A percentile compares a stretch with the other conserved stretches of the same genome.
Conservation (phyloP, 768 basidiomycete genomes). For the Tremella yokohamensis region DNA sequence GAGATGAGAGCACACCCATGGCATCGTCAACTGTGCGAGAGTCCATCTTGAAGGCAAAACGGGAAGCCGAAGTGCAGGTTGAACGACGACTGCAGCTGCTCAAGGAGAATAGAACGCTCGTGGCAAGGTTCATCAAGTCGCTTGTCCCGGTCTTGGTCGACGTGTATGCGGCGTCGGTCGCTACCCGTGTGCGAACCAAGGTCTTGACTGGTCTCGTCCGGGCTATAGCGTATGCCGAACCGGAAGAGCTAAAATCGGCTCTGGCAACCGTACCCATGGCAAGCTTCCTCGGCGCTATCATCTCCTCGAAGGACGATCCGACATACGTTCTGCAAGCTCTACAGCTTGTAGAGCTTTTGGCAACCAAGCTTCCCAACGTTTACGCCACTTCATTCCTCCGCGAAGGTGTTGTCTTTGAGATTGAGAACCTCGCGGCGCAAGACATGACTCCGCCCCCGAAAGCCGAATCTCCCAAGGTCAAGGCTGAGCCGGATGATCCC, state of each 20-base stretch:
- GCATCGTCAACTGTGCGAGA: conserved; percentile 33
- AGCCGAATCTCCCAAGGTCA: conserved; percentile 20
- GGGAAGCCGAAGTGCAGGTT: conserved; percentile 55
- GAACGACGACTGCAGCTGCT: conserved; percentile 65
- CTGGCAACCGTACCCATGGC: conserved; percentile 86
- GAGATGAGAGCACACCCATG: conserved; percentile 27
- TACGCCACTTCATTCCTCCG: conserved; percentile 86
- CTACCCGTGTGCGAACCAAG: conserved; percentile 78
- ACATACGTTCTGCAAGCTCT: conserved; percentile 80
- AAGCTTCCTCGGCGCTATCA: conserved; percentile 87
- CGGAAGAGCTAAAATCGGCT: conserved; percentile 69
- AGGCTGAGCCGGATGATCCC: conserved; percentile 34
- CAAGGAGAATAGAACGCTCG: conserved; percentile 66
- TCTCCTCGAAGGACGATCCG: conserved; percentile 87
- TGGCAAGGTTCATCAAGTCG: conserved; percentile 78
- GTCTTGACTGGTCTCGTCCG: conserved; percentile 83
- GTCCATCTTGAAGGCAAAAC: conserved; percentile 33
- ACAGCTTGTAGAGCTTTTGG: conserved; percentile 86
- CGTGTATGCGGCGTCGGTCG: conserved; percentile 98
- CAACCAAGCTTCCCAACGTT: conserved; percentile 74
- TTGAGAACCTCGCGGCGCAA: conserved; percentile 70
- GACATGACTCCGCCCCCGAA: conserved; percentile 56
- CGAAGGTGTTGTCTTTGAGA: conserved; percentile 94
- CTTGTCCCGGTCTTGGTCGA: conserved; percentile 92
- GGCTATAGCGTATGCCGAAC: conserved; percentile 82